These are phyloP conservation scores for Radiomyces spectabilis DNA, from an alignment of 192 early-diverging fungal species.

Conservation along the genomic window DNA sequence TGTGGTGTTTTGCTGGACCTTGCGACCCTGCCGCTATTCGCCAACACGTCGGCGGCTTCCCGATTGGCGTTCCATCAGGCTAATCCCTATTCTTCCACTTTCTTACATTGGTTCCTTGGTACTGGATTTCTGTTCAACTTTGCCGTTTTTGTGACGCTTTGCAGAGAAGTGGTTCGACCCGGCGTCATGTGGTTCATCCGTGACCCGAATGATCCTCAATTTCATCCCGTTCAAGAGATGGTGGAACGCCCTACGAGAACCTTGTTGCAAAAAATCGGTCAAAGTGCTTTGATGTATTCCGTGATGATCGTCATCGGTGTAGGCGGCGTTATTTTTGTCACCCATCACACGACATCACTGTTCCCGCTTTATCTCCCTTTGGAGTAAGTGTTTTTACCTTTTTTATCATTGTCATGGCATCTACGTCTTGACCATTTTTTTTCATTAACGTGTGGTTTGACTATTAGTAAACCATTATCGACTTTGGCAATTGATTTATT, in stretches of 20 bases:
- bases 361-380: slow-evolving; percentile 62
- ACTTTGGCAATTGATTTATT: slow-evolving; percentile 75
- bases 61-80: slow-evolving; percentile 52
- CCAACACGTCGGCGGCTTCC: slow-evolving; percentile 43
- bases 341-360: slow-evolving; percentile 25
- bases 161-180: slow-evolving; percentile 77
- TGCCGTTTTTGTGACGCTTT: slow-evolving; percentile 76
- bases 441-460: no score
- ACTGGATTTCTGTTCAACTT: slow-evolving; percentile 94
- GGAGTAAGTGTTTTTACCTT: slow-evolving; percentile 43
- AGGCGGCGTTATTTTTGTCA: slow-evolving; percentile 43
- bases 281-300: slow-evolving; percentile 81
- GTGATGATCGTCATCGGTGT: slow-evolving; percentile 68
- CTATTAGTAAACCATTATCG: slow-evolving; percentile 39
- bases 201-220: slow-evolving; percentile 93
- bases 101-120: slow-evolving; percentile 89
- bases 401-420: no score
- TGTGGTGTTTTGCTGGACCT: slow-evolving; percentile 86
- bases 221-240: slow-evolving; percentile 92
- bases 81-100: slow-evolving; percentile 57
- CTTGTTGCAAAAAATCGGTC: slow-evolving; percentile 78
- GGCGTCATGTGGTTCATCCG: slow-evolving; percentile 99
- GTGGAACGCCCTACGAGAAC: slow-evolving; percentile 65
- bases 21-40: slow-evolving; percentile 72
- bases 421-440: background rate